These are phyloP conservation scores for Cytospora paraplurivora DNA, from an alignment of 2,329 filamentous ascomycete genomes.

Conservation along the genomic window DNA sequence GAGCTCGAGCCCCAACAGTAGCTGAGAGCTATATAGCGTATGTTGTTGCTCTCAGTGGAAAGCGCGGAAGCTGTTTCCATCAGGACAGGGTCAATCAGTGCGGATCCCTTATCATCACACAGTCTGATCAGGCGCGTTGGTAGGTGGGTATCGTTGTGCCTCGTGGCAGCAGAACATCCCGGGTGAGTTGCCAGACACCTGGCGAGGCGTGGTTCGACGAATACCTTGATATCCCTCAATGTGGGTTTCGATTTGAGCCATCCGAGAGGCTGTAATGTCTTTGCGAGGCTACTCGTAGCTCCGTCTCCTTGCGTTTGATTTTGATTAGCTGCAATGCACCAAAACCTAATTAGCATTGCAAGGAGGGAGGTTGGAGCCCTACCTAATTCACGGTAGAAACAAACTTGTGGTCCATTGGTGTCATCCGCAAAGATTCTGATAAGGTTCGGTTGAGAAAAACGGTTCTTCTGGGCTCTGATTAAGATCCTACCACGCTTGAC, in stretches of 20 bases:
- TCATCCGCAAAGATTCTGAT: neutral
- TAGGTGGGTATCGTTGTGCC: neutral
- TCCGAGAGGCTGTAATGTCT: neutral
- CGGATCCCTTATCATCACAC: neutral
- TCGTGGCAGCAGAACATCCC: neutral
- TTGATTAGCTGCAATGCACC: neutral
- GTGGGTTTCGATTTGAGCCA: neutral
- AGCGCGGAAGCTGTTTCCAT: neutral
- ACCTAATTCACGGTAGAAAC: neutral
- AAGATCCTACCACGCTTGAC: neutral
- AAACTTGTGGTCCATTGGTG: neutral
- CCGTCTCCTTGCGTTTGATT: neutral
- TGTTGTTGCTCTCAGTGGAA: neutral
- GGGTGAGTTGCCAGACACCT: neutral
- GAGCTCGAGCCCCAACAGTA: slow-evolving; percentile 10
- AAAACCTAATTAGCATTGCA: neutral
- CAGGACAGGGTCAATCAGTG: neutral
- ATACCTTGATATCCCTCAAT: neutral
- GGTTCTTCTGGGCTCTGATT: neutral
- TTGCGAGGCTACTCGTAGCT: neutral
- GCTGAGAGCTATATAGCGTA: neutral
- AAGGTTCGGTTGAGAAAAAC: neutral
- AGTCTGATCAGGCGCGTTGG: neutral
- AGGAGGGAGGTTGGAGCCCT: neutral
- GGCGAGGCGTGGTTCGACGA: neutral